Evolutionary conservation across 2,329 filamentous ascomycete species (phyloP).

Genomic region (Penicillium sp.): DNA sequence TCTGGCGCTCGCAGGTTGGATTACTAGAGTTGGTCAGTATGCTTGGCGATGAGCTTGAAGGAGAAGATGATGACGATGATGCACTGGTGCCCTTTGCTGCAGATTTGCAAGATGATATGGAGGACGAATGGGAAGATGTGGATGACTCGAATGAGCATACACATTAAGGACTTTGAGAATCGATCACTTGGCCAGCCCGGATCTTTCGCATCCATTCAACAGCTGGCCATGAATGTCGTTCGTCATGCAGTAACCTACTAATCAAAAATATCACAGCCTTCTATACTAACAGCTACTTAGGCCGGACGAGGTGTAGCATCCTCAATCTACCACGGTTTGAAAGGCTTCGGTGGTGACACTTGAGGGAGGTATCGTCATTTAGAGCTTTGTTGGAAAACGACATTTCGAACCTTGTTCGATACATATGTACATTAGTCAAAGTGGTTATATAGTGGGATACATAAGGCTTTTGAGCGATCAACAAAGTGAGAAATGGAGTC

Average conservation of each 20-base stretch:
- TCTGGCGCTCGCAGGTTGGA: conserved; percentile 19
- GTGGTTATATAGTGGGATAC: no score
- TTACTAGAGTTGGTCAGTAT: conserved; percentile 26
- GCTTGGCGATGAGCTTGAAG: conserved; percentile 22
- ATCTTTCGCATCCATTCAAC: background rate
- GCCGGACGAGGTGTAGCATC: background rate
- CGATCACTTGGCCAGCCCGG: background rate
- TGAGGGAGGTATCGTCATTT: background rate
- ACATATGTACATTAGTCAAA: background rate
- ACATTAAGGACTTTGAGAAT: background rate
- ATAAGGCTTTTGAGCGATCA: no score
- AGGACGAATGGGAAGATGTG: conserved; percentile 16
- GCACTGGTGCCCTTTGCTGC: conserved; percentile 1
- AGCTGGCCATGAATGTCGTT: background rate
- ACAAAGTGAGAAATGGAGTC: no score
- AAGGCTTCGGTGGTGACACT: background rate
- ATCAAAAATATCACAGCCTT: background rate
- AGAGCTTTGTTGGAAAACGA: background rate
- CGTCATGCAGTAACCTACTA: background rate
- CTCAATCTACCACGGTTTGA: background rate
- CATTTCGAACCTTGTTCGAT: background rate
- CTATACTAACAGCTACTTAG: background rate
- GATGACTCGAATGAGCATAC: conserved; percentile 1
- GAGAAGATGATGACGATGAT: conserved; percentile 14
- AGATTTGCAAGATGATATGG: background rate